Percentiles rank a stretch among this genome's conserved stretches.
Evolutionary conservation across 345 rosid genomes (phyloP).

Genomic region (Sapria himalayana): DNA sequence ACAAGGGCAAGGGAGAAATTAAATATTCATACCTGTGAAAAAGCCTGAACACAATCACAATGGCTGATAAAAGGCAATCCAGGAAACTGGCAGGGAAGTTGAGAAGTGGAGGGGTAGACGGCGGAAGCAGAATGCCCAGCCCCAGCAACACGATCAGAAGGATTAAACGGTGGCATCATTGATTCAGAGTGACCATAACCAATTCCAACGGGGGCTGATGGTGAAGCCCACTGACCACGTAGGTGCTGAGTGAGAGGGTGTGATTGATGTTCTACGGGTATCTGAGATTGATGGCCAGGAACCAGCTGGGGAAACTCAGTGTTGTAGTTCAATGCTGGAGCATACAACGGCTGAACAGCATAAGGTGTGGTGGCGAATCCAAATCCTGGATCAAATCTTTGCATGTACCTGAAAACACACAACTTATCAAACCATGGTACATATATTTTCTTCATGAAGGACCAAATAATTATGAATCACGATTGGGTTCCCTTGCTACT

Average conservation of each 20-base stretch:
- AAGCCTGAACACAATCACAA: slow-evolving; percentile 37
- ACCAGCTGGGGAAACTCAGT: slow-evolving; percentile 79
- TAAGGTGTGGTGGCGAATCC: slow-evolving; percentile 44
- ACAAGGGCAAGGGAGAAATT: slow-evolving; percentile 1
- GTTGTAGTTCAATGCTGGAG: slow-evolving; percentile 60
- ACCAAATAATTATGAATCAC: too few relatives aligned
- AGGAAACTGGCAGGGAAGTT: slow-evolving; percentile 51
- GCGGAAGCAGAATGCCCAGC: slow-evolving; percentile 31
- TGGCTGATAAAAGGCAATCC: slow-evolving; percentile 39
- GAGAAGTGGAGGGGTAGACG: slow-evolving; percentile 40
- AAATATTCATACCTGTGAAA: slow-evolving; percentile 33
- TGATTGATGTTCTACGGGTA: slow-evolving; percentile 40
- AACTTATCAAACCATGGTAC: too few relatives aligned
- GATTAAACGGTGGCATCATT: slow-evolving; percentile 39
- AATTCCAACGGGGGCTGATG: slow-evolving; percentile 32
- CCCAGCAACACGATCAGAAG: slow-evolving; percentile 33
- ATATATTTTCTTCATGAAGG: too few relatives aligned
- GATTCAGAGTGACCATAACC: slow-evolving; percentile 62
- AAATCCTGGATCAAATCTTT: slow-evolving; percentile 72
- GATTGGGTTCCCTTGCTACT: too few relatives aligned
- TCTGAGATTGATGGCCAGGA: slow-evolving; percentile 33
- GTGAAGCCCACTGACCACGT: slow-evolving; percentile 30
- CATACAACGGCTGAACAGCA: slow-evolving; percentile 42
- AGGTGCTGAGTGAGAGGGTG: slow-evolving; percentile 33
- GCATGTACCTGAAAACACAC: slow-evolving; percentile 31